Percentiles rank a stretch among this genome's conserved stretches.
These are phyloP conservation scores for Rhizoctonia solani DNA, from an alignment of 1,284 basidiomycete species.

Conservation along the genomic window DNA sequence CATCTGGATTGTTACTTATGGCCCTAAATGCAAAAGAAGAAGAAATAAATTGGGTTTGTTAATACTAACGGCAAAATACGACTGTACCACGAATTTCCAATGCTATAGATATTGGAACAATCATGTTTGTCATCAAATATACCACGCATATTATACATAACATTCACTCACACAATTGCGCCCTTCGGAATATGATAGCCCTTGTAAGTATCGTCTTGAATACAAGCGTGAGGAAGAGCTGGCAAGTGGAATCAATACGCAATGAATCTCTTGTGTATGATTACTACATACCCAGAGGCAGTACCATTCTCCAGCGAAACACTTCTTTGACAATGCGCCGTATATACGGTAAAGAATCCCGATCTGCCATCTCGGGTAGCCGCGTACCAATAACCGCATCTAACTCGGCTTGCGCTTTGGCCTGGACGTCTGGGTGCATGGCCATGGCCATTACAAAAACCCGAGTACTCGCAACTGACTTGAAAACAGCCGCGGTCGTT, in stretches of 20 bases:
- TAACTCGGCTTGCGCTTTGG: conserved; percentile 38
- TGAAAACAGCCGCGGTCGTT: neutral
- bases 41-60: conserved; percentile 1
- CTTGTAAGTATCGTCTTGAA: conserved; percentile 56
- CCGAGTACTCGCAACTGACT: conserved; percentile 39
- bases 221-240: conserved; percentile 55
- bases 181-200: conserved; percentile 55
- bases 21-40: conserved; percentile 43
- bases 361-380: conserved; percentile 1
- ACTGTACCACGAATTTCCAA: too few species aligned
- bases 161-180: conserved; percentile 44
- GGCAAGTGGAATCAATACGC: too few species aligned
- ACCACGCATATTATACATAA: too few species aligned
- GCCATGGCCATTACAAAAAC: conserved; percentile 29
- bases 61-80: neutral
- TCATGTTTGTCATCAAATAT: too few species aligned
- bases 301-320: conserved; percentile 48
- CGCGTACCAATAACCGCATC: conserved; percentile 39
- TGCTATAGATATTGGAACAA: too few species aligned
- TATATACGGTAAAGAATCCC: conserved; percentile 6
- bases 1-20: neutral
- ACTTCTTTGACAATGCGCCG: conserved; percentile 51
- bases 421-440: conserved; percentile 34
- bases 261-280: neutral
- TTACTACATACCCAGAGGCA: conserved; percentile 24